Base-by-base conservation (phyloP, 495 filamentous ascomycete species). In the Darksidea phi region DNA sequence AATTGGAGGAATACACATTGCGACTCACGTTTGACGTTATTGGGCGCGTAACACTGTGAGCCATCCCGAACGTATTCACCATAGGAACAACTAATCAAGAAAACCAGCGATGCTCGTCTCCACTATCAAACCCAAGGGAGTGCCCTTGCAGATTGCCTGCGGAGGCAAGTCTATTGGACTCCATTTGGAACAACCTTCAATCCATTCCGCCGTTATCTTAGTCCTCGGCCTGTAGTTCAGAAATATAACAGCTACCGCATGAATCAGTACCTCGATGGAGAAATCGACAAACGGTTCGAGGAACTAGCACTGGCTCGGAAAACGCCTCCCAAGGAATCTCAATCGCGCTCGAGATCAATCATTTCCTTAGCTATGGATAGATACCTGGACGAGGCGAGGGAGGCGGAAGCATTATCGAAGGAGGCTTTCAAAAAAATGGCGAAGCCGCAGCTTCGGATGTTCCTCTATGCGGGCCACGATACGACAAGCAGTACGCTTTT, bases 391-490 rank as follows among this genome's bases (percentile, higher is more conserved):
- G 61, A 58, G 1, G 42, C 20, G 0, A 24, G 23, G 6, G 36
- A 54, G 21, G 20, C n/a, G 3, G 48, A 7, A 3, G 54, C 58
- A 12, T 2, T 47, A 47, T 48, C 55, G 5, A 55, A 59, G 15
- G 2, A 38, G 11, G 20, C 1, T n/a, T 59, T 59, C 56, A 41
- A 43, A 13, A 42, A 48, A 20, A 10, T 51, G n/a, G 61, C 61
- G 60, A 70, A 7, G 64, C 55, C 55, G 1, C 60, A 67, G 20
- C 24, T 67, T 0, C 48, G 60, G 11, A 13, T 74, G 0, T 80
- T 81, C 62, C 70, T 81, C 17, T 76, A 75, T 28, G 79, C 76
- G 1, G 78, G 79, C 24, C 76, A 81, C 62, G 80, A 82, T 66
- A 80, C 79, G 1, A 81, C 79, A 7, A 66, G 67, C 48, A 75